Evolutionary conservation across 768 basidiomycete genomes (phyloP).

Genomic region (Tylopilus subfusipes): DNA sequence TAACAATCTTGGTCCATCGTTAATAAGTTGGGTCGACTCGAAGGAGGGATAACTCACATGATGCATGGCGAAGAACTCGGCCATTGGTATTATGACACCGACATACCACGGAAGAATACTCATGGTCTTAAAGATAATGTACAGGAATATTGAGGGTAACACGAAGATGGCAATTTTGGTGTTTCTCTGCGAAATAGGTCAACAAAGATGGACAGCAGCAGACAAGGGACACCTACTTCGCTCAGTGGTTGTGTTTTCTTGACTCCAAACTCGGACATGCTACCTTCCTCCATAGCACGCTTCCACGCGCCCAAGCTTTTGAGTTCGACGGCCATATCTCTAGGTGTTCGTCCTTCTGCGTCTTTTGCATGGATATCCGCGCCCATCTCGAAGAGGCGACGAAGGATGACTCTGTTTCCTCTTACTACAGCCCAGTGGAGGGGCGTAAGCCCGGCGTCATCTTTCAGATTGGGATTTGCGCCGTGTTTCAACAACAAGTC

Average conservation of each 20-base stretch:
- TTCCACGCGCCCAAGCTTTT: slow-evolving; percentile 91
- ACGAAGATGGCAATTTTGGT: slow-evolving; percentile 77
- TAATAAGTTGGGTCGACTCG: slow-evolving; percentile 2
- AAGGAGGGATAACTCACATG: slow-evolving; percentile 56
- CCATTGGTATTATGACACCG: slow-evolving; percentile 75
- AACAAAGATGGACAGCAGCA: background rate
- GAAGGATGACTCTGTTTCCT: slow-evolving; percentile 86
- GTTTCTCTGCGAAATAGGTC: slow-evolving; percentile 51
- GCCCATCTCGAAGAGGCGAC: slow-evolving; percentile 80
- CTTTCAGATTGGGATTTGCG: slow-evolving; percentile 71
- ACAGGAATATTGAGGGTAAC: slow-evolving; percentile 76
- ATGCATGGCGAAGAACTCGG: slow-evolving; percentile 91
- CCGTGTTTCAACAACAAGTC: slow-evolving; percentile 87
- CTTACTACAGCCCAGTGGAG: slow-evolving; percentile 98
- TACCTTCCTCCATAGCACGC: slow-evolving; percentile 84
- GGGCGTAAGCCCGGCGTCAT: slow-evolving; percentile 81
- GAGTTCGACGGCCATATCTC: slow-evolving; percentile 93
- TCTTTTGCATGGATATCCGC: slow-evolving; percentile 81
- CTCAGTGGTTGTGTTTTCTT: slow-evolving; percentile 64
- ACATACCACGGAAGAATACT: slow-evolving; percentile 88
- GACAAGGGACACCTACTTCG: slow-evolving; percentile 48
- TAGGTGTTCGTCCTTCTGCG: slow-evolving; percentile 77
- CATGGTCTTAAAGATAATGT: slow-evolving; percentile 79
- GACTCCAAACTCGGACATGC: slow-evolving; percentile 71
- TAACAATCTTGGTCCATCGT: slow-evolving; percentile 58